Evolutionary conservation across 2,329 filamentous ascomycete genomes (phyloP).

Genomic region (Neonectria coccinea): DNA sequence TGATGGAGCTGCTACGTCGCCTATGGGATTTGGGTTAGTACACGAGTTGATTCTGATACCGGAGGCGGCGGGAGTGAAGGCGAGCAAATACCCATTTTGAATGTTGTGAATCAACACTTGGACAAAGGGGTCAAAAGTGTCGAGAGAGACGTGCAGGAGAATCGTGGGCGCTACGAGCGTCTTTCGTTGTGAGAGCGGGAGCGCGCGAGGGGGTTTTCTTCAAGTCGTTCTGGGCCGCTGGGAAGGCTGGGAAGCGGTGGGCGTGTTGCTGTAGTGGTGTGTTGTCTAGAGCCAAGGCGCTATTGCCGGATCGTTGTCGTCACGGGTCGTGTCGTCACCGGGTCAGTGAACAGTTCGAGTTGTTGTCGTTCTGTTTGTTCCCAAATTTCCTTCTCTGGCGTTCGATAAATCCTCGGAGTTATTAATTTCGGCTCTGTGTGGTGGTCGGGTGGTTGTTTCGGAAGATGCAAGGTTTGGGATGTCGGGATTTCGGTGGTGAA

Average conservation of each 20-base stretch:
- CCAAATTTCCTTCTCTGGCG: neutral
- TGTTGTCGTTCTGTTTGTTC: neutral
- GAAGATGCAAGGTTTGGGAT: conserved; percentile 5
- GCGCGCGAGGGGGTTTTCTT: conserved; percentile 8
- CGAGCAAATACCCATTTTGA: conserved; percentile 55
- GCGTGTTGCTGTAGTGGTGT: conserved; percentile 13
- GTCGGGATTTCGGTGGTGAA: conserved; percentile 4
- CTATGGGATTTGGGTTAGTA: conserved; percentile 35
- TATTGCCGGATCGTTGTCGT: conserved; percentile 24
- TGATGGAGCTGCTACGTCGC: conserved; percentile 34
- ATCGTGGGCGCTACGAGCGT: neutral
- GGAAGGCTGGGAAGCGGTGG: conserved; percentile 16
- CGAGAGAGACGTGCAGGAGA: neutral
- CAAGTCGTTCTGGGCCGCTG: conserved; percentile 1
- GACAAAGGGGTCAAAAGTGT: neutral
- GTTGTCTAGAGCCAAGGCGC: conserved; percentile 15
- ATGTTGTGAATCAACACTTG: conserved; percentile 10
- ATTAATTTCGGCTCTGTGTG: conserved; percentile 5
- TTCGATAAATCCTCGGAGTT: conserved; percentile 6
- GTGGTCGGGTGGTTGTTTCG: conserved; percentile 8
- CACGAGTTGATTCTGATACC: conserved; percentile 37
- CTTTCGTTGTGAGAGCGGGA: neutral
- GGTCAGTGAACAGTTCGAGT: conserved; percentile 1
- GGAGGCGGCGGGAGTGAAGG: conserved; percentile 9
- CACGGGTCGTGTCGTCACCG: conserved; percentile 29